Evolutionary conservation across 2,329 filamentous ascomycete species (phyloP), one percentile per base, ranked within the genome.

Genomic region (Fusarium hostae): DNA sequence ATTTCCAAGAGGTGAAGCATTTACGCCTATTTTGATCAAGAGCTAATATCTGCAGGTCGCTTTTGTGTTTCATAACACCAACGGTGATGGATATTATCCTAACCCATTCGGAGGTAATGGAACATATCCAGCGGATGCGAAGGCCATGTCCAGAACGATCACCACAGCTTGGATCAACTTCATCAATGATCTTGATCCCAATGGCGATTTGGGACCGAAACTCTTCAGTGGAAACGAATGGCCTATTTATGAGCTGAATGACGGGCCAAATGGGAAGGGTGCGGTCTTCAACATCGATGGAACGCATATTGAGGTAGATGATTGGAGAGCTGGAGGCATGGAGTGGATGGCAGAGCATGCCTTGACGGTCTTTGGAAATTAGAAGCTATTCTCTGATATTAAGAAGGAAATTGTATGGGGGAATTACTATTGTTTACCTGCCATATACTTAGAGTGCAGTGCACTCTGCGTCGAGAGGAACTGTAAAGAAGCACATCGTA

Each of bases 1-100:
- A 86, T 24, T 86, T 87, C 69, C 76, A 79, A 63, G 81, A 84
- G 59, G 78, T 85, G n/a, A n/a, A n/a, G n/a, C n/a, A n/a, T n/a
- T n/a, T n/a, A n/a, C n/a, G n/a, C n/a, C n/a, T n/a, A n/a, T n/a
- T n/a, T n/a, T n/a, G n/a, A n/a, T n/a, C n/a, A n/a, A n/a, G n/a
- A n/a, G n/a, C n/a, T n/a, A n/a, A n/a, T n/a, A n/a, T n/a, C n/a
- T n/a, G n/a, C n/a, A 84, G 59, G 78, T 85, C 24, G 75, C 81
- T 10, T 80, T 86, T 57, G 79, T 81, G n/a, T 85, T 87, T 59
- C 75, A 78, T 45, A 82, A 81, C 52, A 48, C 76, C 16, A 69
- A 76, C 34, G 80, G 79, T 20, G 65, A 73, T 9, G 79, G 79
- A 44, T 81, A 81, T 43, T 56, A 47, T n/a, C 62, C 48, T 0